Evolutionary conservation across 2,329 filamentous ascomycete genomes (phyloP), one percentile per base, ranked within the genome.

Genomic region (Fusarium lateritium): DNA sequence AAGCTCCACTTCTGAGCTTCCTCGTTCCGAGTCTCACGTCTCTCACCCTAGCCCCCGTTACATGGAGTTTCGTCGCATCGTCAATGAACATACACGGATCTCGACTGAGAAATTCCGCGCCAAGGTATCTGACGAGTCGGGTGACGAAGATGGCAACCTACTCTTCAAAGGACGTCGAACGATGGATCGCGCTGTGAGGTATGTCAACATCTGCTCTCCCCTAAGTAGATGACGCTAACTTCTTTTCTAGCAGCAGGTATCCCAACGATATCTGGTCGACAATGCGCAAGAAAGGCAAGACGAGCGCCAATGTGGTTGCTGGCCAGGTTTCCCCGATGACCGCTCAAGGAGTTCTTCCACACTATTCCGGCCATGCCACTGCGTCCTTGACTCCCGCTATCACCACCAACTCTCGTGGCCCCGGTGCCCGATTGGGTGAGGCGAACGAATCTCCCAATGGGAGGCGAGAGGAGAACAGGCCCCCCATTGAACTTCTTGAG

Each of bases 301-400:
- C 84, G 14, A 86, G 83, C 61, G 83, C 79, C 45, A 78, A 78
- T 44, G 82, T 76, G 9, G 77, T 83, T 44, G 83, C 83, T 13
- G 79, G 85, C 50, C 79, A 85, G 11, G 77, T 88, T 47, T 86
- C 85, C 4, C 84, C 86, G 5, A 84, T 83, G 44, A 88, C 85
- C 14, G 86, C 83, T 9, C 85, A 83, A 28, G 86, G 85, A n/a
- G 81, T 84, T 43, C 76, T 88, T 45, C 86, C 85, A 17, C 84
- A 86, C 33, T 87, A 85, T 57, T 75, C 80, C 11, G 85, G 85
- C 19, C 79, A 87, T 70, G 85, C 85, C 22, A 83, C 85, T 11
- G 84, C 85, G 22, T 86, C 83, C 46, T 77, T 86, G 21, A 77
- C 80, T 11, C 84, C 84, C 17, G 74, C 81, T 22, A 80, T 83